Conservation (phyloP, 257 asterid genomes). For the Solanum ahanhuiri region DNA sequence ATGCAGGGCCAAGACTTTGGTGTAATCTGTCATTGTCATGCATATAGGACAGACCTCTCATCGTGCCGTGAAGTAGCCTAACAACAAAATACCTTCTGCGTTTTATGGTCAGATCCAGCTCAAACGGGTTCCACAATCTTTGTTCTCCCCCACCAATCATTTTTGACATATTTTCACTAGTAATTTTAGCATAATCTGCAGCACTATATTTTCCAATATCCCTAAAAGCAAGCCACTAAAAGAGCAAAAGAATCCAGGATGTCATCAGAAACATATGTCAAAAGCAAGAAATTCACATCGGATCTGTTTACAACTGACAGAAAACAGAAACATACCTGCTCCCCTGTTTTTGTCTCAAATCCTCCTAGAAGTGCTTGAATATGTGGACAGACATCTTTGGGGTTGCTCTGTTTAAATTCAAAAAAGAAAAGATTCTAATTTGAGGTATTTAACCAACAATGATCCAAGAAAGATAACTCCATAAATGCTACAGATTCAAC, state of each 20-base stretch:
- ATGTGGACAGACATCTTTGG: slow-evolving; percentile 39
- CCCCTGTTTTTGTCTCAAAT: slow-evolving; percentile 90
- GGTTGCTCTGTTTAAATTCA: slow-evolving; percentile 36
- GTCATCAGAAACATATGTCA: background rate
- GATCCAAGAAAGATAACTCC: background rate
- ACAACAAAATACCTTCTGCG: slow-evolving; percentile 53
- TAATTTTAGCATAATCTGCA: slow-evolving; percentile 69
- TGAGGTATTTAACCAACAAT: background rate
- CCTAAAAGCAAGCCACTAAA: slow-evolving; percentile 92
- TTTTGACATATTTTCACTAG: slow-evolving; percentile 63
- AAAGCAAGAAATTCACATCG: background rate
- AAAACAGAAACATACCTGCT: slow-evolving; percentile 45
- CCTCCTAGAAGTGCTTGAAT: slow-evolving; percentile 85
- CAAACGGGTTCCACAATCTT: slow-evolving; percentile 74
- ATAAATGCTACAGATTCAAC: background rate
- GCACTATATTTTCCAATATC: slow-evolving; percentile 82
- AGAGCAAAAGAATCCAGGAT: background rate
- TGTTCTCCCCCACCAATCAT: slow-evolving; percentile 31
- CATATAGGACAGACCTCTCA: slow-evolving; percentile 73
- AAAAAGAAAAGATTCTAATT: background rate
- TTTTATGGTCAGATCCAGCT: slow-evolving; percentile 55
- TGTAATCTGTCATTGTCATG: slow-evolving; percentile 68
- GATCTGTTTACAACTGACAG: background rate
- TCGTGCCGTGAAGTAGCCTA: slow-evolving; percentile 61
- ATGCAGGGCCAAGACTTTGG: slow-evolving; percentile 96